Percentiles rank a stretch among this genome's conserved stretches.
phyloP scores from a whole-genome alignment of 2,329 filamentous ascomycete species.

The Fonsecaea monophora region DNA sequence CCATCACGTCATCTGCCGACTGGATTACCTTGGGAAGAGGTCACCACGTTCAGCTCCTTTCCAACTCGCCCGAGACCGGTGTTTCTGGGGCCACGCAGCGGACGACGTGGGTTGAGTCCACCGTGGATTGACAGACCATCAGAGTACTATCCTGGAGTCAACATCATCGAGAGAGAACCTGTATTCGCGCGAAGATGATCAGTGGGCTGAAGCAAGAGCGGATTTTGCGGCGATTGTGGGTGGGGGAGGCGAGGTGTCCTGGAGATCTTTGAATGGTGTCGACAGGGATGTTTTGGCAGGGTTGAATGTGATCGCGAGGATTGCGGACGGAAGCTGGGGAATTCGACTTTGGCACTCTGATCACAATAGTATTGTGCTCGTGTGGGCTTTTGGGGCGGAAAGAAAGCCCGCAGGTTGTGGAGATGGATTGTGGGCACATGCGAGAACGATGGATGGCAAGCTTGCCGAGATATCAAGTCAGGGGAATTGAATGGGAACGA shows the following conservation, averaged over 20 bases:
- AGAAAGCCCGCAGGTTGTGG: background rate
- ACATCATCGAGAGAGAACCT: constrained; percentile 30
- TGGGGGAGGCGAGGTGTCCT: background rate
- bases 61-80: constrained; percentile 20
- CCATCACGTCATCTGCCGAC: constrained; percentile 26
- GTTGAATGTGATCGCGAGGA: background rate
- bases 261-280: background rate
- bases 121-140: background rate
- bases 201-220: background rate
- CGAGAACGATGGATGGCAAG: background rate
- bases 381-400: background rate
- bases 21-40: constrained; percentile 24
- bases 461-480: too few relatives aligned
- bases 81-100: constrained; percentile 8
- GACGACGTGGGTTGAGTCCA: constrained; percentile 12
- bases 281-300: background rate
- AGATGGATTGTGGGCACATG: background rate
- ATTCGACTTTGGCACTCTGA: background rate
- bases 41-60: constrained; percentile 18
- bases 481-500: background rate
- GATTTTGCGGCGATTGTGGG: background rate
- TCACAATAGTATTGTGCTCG: background rate
- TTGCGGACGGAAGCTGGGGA: background rate
- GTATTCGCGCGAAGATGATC: constrained; percentile 13
- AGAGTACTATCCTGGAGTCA: constrained; percentile 17